phyloP scores from a whole-genome alignment of 2,329 filamentous ascomycete genomes.

The Cladosporium sp. region DNA sequence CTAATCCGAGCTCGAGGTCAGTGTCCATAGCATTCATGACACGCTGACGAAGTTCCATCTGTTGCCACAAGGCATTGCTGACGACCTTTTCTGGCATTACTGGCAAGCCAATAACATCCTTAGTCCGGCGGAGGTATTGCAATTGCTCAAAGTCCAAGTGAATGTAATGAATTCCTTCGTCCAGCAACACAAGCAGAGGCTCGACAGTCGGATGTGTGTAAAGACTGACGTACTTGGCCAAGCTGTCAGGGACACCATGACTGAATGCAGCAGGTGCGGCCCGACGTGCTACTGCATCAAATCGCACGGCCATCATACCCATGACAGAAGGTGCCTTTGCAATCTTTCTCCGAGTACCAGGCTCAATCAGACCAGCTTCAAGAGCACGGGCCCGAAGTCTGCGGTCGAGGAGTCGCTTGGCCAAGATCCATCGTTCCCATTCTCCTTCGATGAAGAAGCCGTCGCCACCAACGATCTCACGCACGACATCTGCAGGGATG shows the following conservation, averaged over 20 bases:
- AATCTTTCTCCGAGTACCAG: constrained; percentile 38
- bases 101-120: constrained; percentile 51
- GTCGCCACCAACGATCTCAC: constrained; percentile 57
- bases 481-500: constrained; percentile 54
- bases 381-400: constrained; percentile 45
- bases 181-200: constrained; percentile 52
- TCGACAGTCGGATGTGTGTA: constrained; percentile 54
- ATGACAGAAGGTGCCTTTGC: constrained; percentile 46
- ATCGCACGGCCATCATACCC: constrained; percentile 49
- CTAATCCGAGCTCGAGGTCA: constrained; percentile 52
- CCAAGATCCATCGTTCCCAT: constrained; percentile 55
- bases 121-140: constrained; percentile 49
- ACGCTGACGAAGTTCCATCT: constrained; percentile 52
- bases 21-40: constrained; percentile 50
- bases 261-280: constrained; percentile 12
- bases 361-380: constrained; percentile 45
- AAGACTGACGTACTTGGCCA: constrained; percentile 47
- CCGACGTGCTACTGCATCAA: constrained; percentile 50
- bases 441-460: constrained; percentile 56
- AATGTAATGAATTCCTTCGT: constrained; percentile 58
- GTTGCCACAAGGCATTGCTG: constrained; percentile 54
- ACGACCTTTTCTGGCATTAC: constrained; percentile 54
- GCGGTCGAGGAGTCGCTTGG: constrained; percentile 52
- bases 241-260: constrained; percentile 39
- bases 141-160: constrained; percentile 57